Base-by-base conservation (phyloP, 2,329 filamentous ascomycete genomes). In the Calonectria multiphialidica region DNA sequence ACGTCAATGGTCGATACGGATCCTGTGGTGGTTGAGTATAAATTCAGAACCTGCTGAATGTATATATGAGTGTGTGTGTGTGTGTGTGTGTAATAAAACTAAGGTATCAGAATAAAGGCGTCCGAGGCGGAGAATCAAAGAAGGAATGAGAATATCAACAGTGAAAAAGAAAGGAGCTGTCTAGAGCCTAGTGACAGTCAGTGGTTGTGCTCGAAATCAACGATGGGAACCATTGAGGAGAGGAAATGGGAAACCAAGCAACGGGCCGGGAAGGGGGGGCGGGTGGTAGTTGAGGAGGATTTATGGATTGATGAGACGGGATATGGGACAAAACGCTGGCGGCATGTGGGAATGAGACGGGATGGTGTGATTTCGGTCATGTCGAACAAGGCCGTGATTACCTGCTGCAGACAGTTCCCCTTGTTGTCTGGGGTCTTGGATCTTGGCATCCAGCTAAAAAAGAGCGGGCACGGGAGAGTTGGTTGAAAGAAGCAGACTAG, bases 21-120 rank as follows among this genome's bases (percentile, higher is more conserved):
- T 30, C 28, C 28, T 12, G n/a, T n/a, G n/a, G n/a, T 15, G 42
- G 12, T 30, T 23, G 33, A 30, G 50, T 28, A 21, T 49, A 21
- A 40, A 85, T 88, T 89, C 88, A 89, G 87, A 88, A 83, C 87
- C 87, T 86, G 88, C 88, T 89, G 88, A 89, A 89, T 70, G 42
- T 61, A 45, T 35, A 25, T 30, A 44, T 12, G 16, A 6, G 9
- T 7, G n/a, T n/a, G 16, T 9, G 8, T 7, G 40, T n/a, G 16
- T 21, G 9, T 7, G n/a, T n/a, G 16, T 9, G 8, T 7, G 40
- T n/a, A 42, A 42, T 42, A 42, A 42, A 18, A 42, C 16, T 44
- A 44, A 5, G 18, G 13, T 9, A 44, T n/a, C 18, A 44, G 42
- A 44, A 70, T 61, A 37, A 53, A 66, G 55, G 50, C 53, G 68